A percentile compares a stretch with the other conserved stretches of the same genome.
phyloP scores from a whole-genome alignment of 305 asterid species.

The Solanum hybrid region DNA sequence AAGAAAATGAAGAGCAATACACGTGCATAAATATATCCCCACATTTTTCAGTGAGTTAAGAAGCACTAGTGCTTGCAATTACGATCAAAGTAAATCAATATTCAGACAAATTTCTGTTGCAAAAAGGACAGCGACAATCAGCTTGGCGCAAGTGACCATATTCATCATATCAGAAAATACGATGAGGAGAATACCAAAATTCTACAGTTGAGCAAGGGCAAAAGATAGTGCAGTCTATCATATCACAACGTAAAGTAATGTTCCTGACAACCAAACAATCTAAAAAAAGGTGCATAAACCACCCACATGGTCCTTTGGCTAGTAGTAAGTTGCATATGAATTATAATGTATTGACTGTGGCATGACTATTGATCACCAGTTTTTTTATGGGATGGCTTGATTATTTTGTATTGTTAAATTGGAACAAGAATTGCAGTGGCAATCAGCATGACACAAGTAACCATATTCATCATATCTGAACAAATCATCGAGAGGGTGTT shows the following conservation, averaged over 20 bases:
- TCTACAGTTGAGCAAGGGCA: neutral
- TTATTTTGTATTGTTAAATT: neutral
- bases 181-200: neutral
- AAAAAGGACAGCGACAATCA: neutral
- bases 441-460: neutral
- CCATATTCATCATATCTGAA: neutral
- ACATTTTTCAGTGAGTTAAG: neutral
- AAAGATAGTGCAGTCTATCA: neutral
- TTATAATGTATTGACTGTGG: neutral
- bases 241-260: neutral
- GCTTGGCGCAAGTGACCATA: neutral
- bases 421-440: neutral
- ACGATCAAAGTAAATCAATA: neutral
- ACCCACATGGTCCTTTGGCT: neutral
- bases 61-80: neutral
- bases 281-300: neutral
- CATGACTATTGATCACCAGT: neutral
- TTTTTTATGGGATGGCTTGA: neutral
- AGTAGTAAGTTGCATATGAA: neutral
- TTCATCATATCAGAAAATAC: neutral
- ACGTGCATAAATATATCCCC: neutral
- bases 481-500: neutral
- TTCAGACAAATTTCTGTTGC: neutral
- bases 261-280: neutral
- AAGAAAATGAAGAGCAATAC: neutral